phyloP scores from a whole-genome alignment of 2,329 filamentous ascomycete species.

The Fusarium coicis region DNA sequence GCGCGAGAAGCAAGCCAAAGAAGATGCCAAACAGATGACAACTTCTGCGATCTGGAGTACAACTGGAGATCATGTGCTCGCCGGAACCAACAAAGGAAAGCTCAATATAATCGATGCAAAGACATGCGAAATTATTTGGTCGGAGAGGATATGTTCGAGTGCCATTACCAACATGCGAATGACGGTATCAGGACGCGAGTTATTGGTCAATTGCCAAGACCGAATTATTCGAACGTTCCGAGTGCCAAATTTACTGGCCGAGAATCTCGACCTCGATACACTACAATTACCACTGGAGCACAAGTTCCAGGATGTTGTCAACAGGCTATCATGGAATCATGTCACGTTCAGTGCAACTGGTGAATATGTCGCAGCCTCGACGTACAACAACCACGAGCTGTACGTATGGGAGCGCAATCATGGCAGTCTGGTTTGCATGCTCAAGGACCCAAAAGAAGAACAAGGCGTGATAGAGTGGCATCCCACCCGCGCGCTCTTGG shows the following conservation, averaged over 20 bases:
- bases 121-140: slow-evolving; percentile 86
- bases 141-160: slow-evolving; percentile 85
- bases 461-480: slow-evolving; percentile 98
- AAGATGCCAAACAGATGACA: slow-evolving; percentile 94
- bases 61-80: slow-evolving; percentile 86
- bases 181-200: slow-evolving; percentile 81
- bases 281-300: slow-evolving; percentile 93
- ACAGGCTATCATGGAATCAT: slow-evolving; percentile 95
- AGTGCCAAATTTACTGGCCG: slow-evolving; percentile 78
- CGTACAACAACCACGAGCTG: slow-evolving; percentile 98
- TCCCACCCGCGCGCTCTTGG: slow-evolving; percentile 85
- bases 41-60: slow-evolving; percentile 91
- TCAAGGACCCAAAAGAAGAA: slow-evolving; percentile 97
- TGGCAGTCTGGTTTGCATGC: slow-evolving; percentile 93
- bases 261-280: slow-evolving; percentile 81
- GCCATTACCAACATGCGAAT: slow-evolving; percentile 90
- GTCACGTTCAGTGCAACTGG: slow-evolving; percentile 94
- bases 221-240: slow-evolving; percentile 93
- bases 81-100: slow-evolving; percentile 95
- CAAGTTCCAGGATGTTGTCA: slow-evolving; percentile 98
- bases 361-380: slow-evolving; percentile 96
- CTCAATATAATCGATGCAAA: slow-evolving; percentile 92
- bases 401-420: slow-evolving; percentile 98
- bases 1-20: slow-evolving; percentile 86
- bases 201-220: slow-evolving; percentile 94